Base-by-base conservation (phyloP, 768 basidiomycete species). In the Leccinum aurantiacum region DNA sequence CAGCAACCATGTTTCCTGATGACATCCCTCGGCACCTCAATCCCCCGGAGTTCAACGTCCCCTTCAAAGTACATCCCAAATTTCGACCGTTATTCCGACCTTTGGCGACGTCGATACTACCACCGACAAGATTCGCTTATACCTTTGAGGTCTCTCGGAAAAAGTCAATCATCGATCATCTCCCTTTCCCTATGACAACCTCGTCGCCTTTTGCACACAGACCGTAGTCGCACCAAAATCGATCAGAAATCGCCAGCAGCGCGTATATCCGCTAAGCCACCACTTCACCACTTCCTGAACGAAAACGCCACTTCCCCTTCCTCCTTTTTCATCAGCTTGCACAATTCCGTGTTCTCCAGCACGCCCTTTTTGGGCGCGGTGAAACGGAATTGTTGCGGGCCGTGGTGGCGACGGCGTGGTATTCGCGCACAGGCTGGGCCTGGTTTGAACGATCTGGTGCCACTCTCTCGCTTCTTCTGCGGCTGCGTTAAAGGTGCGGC, bases 291-390 rank as follows among this genome's bases (percentile, higher is more conserved):
- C 14, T 46, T 19, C 33, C 59, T 25, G 50, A 19, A 22, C 29
- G 6, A 53, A 24, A 37, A 59, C 25, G 1, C 17, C 54, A 29
- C 29, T 27, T 22, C 33, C 17, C 3, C 10, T 56, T 19, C 38
- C 24, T 10, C 31, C 1, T n/a, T 7, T 6, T 25, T 8, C 25
- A n/a, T 38, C 25, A 65, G 59, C 63, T 59, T 44, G 53, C 49
- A 56, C 19, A 54, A 10, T 44, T 41, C 5, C 60, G 47, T 56
- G 38, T 11, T 67, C 65, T 63, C 65, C 44, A 63, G 64, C 22
- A 52, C 52, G 61, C 65, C 65, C 57, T 63, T 55, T 33, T 55
- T 38, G 61, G 65, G 65, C 57, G 57, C 65, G 44, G 64, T n/a
- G 41, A 44, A 44, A n/a, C 41, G 63, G 61, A 41, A 33, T 44